Conservation (phyloP, 305 asterid species). For the Solanum chacoense region DNA sequence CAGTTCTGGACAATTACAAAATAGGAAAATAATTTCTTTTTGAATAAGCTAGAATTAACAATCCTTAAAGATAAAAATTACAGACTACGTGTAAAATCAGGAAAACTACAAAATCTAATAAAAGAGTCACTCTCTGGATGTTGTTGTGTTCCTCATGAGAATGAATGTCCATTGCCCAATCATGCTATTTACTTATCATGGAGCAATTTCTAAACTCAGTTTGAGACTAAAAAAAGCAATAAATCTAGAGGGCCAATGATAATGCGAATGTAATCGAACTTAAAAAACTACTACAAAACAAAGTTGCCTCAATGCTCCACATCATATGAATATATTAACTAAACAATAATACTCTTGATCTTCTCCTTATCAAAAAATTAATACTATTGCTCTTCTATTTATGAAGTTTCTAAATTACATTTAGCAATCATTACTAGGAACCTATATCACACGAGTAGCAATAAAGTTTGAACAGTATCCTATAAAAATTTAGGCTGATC, state of each 20-base stretch:
- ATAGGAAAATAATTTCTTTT: neutral
- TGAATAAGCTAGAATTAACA: neutral
- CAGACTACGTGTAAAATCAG: neutral
- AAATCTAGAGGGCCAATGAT: neutral
- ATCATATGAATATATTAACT: neutral
- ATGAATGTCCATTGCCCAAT: neutral
- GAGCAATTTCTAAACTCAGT: neutral
- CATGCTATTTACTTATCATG: neutral
- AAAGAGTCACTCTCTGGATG: neutral
- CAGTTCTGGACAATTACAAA: slow-evolving; percentile 53
- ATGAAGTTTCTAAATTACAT: neutral
- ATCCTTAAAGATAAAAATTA: neutral
- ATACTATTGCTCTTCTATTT: neutral
- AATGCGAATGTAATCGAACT: neutral
- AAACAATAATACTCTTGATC: neutral
- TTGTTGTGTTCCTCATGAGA: neutral
- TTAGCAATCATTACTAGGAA: neutral
- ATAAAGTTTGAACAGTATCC: neutral
- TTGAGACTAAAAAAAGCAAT: neutral
- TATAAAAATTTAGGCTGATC: neutral
- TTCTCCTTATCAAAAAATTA: neutral
- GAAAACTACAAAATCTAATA: neutral
- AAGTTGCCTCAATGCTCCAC: neutral
- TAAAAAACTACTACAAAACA: neutral
- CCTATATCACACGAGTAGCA: neutral